Evolutionary conservation across 2,329 filamentous ascomycete species (phyloP), one percentile per base, ranked within the genome.

Genomic region (Dissoconium aciculare): DNA sequence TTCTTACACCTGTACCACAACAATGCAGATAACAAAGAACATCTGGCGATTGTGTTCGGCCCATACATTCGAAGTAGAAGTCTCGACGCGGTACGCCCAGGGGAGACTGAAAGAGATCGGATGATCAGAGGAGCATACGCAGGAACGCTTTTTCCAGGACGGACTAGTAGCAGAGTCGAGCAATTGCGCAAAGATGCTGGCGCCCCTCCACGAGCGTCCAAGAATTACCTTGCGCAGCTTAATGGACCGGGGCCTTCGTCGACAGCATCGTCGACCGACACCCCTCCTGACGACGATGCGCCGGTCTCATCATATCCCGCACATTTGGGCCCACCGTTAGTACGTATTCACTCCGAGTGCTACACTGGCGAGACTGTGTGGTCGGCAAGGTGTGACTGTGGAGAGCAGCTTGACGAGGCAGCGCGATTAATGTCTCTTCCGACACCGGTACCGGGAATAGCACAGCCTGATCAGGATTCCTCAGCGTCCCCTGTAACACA

Each of bases 361-460:
- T 98, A 98, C 57, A 98, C 89, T 0, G 89, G 89, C 36, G 89
- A 98, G 63, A 98, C 89, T 1, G 89, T 91, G 1, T 95, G 89
- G 89, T 94, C 85, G 5, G 87, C 89, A 19, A 75, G 89, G 15
- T 98, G 89, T 60, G 89, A 98, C 59, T 98, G 89, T 54, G 89
- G 89, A 34, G 89, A 98, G 59, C 89, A 98, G 55, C 68, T 98
- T 2, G 89, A 98, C 54, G 89, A 98, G 60, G 89, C 89, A 1
- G 89, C 87, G 2, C 71, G 89, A 15, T 62, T 98, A 2, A 98
- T 98, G 89, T 78, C 43, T 11, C 30, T 52, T 13, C 49, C 49
- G 13, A 34, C 40, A 15, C 39, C 50, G 10, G 45, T 49, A 4
- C 44, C 47, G 5, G 34, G 30, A 3, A 50, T 49, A 15, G 48